Evolutionary conservation across 306 rosid genomes (phyloP), one percentile per base, ranked within the genome.

Genomic region (Ammopiptanthus mongolicus): DNA sequence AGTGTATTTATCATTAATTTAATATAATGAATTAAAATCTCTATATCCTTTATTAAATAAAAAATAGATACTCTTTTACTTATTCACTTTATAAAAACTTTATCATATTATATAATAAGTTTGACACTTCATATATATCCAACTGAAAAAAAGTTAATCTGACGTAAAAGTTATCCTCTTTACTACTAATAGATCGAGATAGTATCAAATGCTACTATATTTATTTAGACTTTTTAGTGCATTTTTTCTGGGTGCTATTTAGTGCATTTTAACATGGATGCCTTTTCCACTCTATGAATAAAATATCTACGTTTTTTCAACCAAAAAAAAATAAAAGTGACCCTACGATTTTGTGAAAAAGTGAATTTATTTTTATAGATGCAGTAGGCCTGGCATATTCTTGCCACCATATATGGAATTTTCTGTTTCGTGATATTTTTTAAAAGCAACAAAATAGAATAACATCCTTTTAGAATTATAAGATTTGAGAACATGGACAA

Each of bases 301-400:
- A 34, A 61, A 21, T 48, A 22, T 50, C 25, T 67, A 21, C 25
- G 0, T 14, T 29, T 56, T 66, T 77, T 34, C n/a, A 68, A 68
- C 44, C 5, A n/a, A 17, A 41, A n/a, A 17, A 41, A 42, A 13
- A 46, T 8, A 50, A 21, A 60, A 63, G 19, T 64, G 33, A n/a
- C 7, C 52, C 13, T 76, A 17, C 50, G 2, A 47, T 31, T 58
- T 58, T 52, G 70, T 69, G 64, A 78, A 68, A 68, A 77, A 57
- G 75, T 31, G 52, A 68, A 14, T 18, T 23, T 68, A 19, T 33
- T 77, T 64, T 57, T 65, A 25, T 29, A 53, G 67, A 65, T 76
- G 67, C 51, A 42, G 44, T 44, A 61, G 69, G 13, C 57, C 48
- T 60, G 37, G 82, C 71, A 69, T 69, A 78, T 78, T 78, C 56